Evolutionary conservation across 208 protist species (phyloP), one percentile per base, ranked within the genome.

Genomic region (Crithidia expoeki): DNA sequence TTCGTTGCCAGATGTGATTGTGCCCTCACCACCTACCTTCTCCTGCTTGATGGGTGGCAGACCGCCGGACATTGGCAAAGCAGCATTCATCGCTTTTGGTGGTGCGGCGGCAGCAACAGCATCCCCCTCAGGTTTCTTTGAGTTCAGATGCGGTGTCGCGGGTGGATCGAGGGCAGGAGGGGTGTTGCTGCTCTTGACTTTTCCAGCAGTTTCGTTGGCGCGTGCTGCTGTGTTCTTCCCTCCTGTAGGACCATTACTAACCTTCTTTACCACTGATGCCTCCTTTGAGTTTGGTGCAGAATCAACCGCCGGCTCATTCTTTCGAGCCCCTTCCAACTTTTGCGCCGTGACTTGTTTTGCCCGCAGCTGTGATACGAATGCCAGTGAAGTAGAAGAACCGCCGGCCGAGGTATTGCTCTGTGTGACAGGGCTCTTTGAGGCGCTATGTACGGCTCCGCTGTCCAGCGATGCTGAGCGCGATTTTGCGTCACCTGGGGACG

Each of bases 391-490:
- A 19, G 49, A 5, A 55, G 25, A n/a, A 0, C 14, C 25, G 2
- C 2, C 21, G 16, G 4, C 23, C 23, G 42, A 51, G 2, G 11
- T 21, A 0, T 19, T 14, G 5, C 40, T 51, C 16, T 49, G 7
- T 4, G 30, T 34, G 23, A 28, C 3, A n/a, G 61, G 7, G 2
- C 17, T 32, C 0, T 51, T 14, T 3, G 60, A 11, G 2, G 14
- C 2, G 1, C 42, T 6, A 4, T 46, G 34, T 28, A 30, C 42
- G 7, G 60, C 40, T 1, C 19, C 17, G 36, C 70, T 76, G 56
- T 76, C 70, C 25, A 76, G 70, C 42, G 70, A 76, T 7, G 62
- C 58, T 19, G 55, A 63, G 4, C 55, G 30, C 56, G 62, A 56
- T 2, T 10, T 33, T 17, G 3, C n/a, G 21, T 46, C 64, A 23